phyloP scores from a whole-genome alignment of 192 early-diverging fungal species.

The Coemansia umbellata region DNA sequence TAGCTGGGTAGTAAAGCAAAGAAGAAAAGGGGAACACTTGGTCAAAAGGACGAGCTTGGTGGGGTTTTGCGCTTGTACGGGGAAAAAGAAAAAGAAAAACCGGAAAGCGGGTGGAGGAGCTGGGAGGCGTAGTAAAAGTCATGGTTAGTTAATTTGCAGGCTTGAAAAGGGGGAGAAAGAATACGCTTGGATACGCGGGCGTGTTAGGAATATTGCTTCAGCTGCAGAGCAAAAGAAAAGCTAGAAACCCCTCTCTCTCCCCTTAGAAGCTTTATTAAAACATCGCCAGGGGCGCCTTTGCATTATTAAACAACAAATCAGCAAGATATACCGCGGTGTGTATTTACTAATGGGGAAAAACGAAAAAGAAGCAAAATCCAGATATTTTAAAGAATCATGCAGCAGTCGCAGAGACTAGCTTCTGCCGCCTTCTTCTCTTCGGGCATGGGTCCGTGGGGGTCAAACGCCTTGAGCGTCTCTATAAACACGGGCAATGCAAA shows the following conservation, averaged over 20 bases:
- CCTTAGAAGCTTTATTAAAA: neutral
- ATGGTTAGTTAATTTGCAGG: too few species aligned
- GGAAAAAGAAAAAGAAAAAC: neutral
- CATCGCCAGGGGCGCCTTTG: neutral
- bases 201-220: too few species aligned
- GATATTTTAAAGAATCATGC: conserved; percentile 7
- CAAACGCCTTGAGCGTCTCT: conserved; percentile 4
- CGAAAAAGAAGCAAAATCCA: neutral
- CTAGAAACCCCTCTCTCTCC: neutral
- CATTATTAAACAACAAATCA: neutral
- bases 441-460: neutral
- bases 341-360: neutral
- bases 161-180: too few species aligned
- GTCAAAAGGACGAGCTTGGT: neutral
- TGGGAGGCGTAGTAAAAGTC: neutral
- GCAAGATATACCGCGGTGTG: neutral
- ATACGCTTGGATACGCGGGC: too few species aligned
- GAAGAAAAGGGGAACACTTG: neutral
- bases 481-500: conserved; percentile 8
- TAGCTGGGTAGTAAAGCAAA: neutral
- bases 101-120: neutral
- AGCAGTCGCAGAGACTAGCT: neutral
- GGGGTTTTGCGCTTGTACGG: neutral
- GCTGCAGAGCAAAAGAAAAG: too few species aligned
- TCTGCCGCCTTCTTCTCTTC: neutral